phyloP scores from a whole-genome alignment of 1,284 basidiomycete species.

The Microstroma glucosiphilum region DNA sequence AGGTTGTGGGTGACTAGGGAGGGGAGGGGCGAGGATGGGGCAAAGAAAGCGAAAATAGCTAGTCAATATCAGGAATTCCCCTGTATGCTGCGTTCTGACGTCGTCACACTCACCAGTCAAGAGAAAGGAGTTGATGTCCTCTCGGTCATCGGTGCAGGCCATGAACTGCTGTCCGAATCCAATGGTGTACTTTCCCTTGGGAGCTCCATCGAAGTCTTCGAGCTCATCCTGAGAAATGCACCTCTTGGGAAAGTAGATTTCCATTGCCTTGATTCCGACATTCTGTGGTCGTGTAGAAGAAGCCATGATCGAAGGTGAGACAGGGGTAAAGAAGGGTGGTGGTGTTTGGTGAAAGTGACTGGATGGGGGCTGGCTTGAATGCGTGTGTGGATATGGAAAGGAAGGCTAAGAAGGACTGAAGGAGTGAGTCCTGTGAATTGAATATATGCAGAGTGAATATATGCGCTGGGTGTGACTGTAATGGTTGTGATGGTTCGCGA shows the following conservation, averaged over 20 bases:
- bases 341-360: too few species aligned
- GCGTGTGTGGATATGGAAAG: too few species aligned
- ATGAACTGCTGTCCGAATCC: constrained; percentile 97
- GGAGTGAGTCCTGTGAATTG: too few species aligned
- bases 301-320: too few species aligned
- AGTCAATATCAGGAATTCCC: neutral
- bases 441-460: too few species aligned
- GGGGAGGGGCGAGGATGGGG: too few species aligned
- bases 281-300: constrained; percentile 65
- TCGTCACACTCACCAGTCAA: constrained; percentile 79
- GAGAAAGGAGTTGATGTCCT: constrained; percentile 98
- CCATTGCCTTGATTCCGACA: constrained; percentile 84
- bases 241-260: constrained; percentile 87
- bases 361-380: too few species aligned
- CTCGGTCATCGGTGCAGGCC: constrained; percentile 88
- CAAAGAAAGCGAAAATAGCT: constrained; percentile 3
- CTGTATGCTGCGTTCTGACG: neutral
- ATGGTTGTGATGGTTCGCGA: too few species aligned
- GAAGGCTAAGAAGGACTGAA: too few species aligned
- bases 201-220: constrained; percentile 89
- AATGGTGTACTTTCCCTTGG: constrained; percentile 98
- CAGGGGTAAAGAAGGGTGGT: too few species aligned
- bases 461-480: too few species aligned
- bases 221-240: constrained; percentile 50
- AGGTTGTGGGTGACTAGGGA: constrained; percentile 61